Evolutionary conservation across 371 early-diverging fungal genomes (phyloP), one percentile per base, ranked within the genome.

Genomic region (Mortierella sp.): DNA sequence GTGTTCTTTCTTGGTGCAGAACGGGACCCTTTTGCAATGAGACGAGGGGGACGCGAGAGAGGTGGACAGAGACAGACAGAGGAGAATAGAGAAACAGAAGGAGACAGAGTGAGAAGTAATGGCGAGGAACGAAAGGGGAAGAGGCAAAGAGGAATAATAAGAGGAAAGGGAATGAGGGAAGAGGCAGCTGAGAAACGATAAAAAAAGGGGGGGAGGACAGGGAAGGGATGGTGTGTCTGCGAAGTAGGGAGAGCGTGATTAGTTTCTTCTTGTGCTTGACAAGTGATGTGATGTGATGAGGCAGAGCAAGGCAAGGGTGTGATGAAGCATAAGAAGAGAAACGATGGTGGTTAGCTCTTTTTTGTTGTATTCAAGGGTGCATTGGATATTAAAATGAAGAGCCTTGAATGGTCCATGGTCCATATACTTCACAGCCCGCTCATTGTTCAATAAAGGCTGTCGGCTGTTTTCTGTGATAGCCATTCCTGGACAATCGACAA

Each of bases 1-100:
- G 35, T 70, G 54, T 76, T 27, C 55, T 21, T 77, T 27, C 55
- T 54, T 77, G 77, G 77, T 77, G 77, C 77, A 77, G 77, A 77
- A 75, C 76, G 60, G 60, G 76, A 75, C 65, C 78, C 73, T 78
- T 72, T 51, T 51, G 16, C 54, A 68, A 68, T 68, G 51, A 12
- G 38, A 48, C 49, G 60, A 70, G 38, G 43, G 44, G 74, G 27
- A 32, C 60, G 75, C 5, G 29, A 60, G 70, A n/a, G 54, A 73
- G n/a, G 48, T 60, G n/a, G 58, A 71, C 29, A 27, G 48, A 24
- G n/a, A 49, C 60, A 35, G 43, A 54, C 11, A 14, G 65, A 11
- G 51, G 76, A 43, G 68, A 48, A 38, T 10, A 63, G 35, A 6
- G 51, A 51, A 5, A 21, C 51, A 51, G 49, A 49, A 14, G 51